Evolutionary conservation across 345 rosid species (phyloP).

Genomic region (Geranium rotundifolium): DNA sequence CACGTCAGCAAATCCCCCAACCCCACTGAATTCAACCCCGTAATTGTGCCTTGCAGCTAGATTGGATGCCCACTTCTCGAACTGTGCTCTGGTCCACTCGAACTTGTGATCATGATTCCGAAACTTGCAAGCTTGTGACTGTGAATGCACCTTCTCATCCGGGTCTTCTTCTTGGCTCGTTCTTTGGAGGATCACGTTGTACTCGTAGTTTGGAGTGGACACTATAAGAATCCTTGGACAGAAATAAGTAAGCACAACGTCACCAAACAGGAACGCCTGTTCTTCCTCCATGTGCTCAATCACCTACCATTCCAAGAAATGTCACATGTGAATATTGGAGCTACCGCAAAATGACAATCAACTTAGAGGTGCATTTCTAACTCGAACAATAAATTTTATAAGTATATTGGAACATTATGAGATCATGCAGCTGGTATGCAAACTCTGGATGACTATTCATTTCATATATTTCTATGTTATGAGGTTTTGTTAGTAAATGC

Average conservation of each 20-base stretch:
- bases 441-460: neutral
- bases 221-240: slow-evolving; percentile 57
- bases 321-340: neutral
- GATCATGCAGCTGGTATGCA: too few relatives aligned
- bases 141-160: slow-evolving; percentile 30
- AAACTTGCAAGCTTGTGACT: slow-evolving; percentile 37
- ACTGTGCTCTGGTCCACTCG: slow-evolving; percentile 93
- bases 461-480: neutral
- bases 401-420: too few relatives aligned
- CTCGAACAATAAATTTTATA: too few relatives aligned
- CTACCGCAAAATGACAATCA: neutral
- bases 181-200: slow-evolving; percentile 67
- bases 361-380: too few relatives aligned
- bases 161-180: slow-evolving; percentile 47
- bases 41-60: slow-evolving; percentile 51
- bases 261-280: slow-evolving; percentile 58
- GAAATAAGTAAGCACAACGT: slow-evolving; percentile 46
- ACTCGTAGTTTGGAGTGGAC: slow-evolving; percentile 93
- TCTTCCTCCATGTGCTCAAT: slow-evolving; percentile 98
- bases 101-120: slow-evolving; percentile 97
- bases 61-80: slow-evolving; percentile 54
- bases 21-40: slow-evolving; percentile 73
- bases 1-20: slow-evolving; percentile 59
- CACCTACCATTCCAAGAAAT: slow-evolving; percentile 33
- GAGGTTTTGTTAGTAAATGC: neutral